Base-by-base conservation (phyloP, 2,329 filamentous ascomycete genomes). In the Gyromitra esculenta region DNA sequence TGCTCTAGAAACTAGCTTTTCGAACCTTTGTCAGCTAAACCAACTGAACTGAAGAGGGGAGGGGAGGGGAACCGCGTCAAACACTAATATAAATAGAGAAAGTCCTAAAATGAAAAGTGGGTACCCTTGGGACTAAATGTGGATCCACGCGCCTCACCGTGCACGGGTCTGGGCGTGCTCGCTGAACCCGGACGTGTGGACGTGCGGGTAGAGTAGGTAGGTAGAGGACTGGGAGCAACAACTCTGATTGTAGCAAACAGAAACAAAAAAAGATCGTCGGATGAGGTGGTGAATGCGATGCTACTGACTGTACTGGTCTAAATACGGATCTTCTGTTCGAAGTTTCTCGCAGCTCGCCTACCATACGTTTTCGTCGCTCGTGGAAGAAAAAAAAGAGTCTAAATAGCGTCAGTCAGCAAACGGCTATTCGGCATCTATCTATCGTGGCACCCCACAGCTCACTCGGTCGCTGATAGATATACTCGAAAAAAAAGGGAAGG, bases 311-410 rank as follows among this genome's bases (percentile, higher is more conserved):
- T 31, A 31, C 25, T 31, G 25, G 4, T n/a, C 54, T 57, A 57
- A 57, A 37, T 57, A 57, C 54, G n/a, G 54, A 57, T 57, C 54
- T 35, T 18, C 54, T 57, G 50, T 54, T 54, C 18, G 50, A 31
- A 37, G 31, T 35, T 57, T 13, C 6, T 57, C 31, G 54, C 31
- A 57, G 54, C 54, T 57, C 54, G 54, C 54, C 25, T 39, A 57
- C 50, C 5, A 52, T 21, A 18, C 8, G 48, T 45, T 15, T 9
- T 45, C 8, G 54, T 25, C 18, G 21, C 50, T 54, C 13, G 21
- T 9, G 50, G 1, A 31, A 31, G 4, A 4, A 31, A 31, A 31
- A 31, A 31, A 3, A 54, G 50, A 54, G 50, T n/a, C 54, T 57
- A 39, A 54, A 54, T 31, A 31, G 21, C 13, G 41, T 45, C 9